phyloP scores from a whole-genome alignment of 2,329 filamentous ascomycete species.

The Nakataea oryzae region DNA sequence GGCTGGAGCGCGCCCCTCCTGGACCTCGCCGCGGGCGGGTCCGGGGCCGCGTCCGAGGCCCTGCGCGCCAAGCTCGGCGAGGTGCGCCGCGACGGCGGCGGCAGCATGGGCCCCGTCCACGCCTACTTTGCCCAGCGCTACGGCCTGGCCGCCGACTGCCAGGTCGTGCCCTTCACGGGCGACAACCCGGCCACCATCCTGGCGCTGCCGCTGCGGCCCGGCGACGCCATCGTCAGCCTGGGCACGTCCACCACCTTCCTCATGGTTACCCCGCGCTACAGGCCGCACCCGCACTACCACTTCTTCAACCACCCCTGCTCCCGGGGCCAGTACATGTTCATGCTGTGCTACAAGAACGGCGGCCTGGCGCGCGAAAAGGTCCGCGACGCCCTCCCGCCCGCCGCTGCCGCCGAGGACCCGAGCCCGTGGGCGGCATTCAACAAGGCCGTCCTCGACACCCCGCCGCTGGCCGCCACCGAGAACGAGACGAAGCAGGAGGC shows the following conservation, averaged over 20 bases:
- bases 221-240: conserved; percentile 88
- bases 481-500: conserved; percentile 40
- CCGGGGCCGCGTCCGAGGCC: conserved; percentile 43
- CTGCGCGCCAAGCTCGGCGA: conserved; percentile 71
- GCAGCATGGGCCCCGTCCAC: conserved; percentile 64
- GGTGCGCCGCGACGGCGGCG: conserved; percentile 71
- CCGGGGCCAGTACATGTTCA: conserved; percentile 93
- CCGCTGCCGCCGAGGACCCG: conserved; percentile 20
- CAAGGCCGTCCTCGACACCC: conserved; percentile 53
- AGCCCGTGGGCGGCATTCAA: conserved; percentile 77
- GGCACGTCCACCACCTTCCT: conserved; percentile 95
- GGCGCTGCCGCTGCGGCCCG: conserved; percentile 72
- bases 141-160: conserved; percentile 65
- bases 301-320: conserved; percentile 98
- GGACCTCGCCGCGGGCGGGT: conserved; percentile 57
- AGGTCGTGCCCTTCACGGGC: conserved; percentile 79
- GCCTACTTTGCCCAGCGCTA: conserved; percentile 71
- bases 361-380: conserved; percentile 85
- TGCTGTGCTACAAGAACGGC: conserved; percentile 99
- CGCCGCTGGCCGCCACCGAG: conserved; percentile 55
- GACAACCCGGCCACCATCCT: conserved; percentile 96
- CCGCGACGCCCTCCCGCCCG: conserved; percentile 62
- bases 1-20: conserved; percentile 68
- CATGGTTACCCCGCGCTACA: conserved; percentile 90
- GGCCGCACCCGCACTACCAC: conserved; percentile 83